Evolutionary conservation across 139 green algal species (phyloP), one percentile per base, ranked within the genome.

Genomic region (Mesotaenium endlicherianum): DNA sequence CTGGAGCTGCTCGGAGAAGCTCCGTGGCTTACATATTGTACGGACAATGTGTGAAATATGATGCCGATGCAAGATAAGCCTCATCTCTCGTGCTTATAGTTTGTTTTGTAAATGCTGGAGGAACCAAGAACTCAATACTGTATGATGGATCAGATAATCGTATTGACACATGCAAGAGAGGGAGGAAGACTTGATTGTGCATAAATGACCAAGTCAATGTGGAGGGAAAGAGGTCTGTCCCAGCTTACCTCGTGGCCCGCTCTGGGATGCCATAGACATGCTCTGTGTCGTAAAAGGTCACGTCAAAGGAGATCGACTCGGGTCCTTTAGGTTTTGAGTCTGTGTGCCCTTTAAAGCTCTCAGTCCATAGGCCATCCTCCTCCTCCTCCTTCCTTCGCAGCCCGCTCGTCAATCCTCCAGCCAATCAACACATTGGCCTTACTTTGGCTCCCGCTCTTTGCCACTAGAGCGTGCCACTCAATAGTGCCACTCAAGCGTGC

Each of bases 241-340:
- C n/a, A n/a, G n/a, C 55, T 41, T 79, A 83, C 69, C 45, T 80
- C 2, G 92, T 95, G 31, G 97, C 94, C 41, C 90, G 94, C 90
- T 99, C 94, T 0, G 97, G 97, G 3, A 99, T 91, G 71, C 97
- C 97, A 85, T 97, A 99, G 45, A 98, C 91, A 75, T 98, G 92
- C 17, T 90, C 31, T 14, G 89, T 83, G 2, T 87, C 90, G 26
- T 91, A 91, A 79, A 98, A 98, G 1, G 75, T 75, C 1, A 98
- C 79, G 86, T 99, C 97, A 26, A 98, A 91, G 11, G 92, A 93
- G 57, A 99, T 92, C n/a, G 53, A 30, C n/a, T 58, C 90, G 14
- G 96, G 96, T 0, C 96, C 96, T 30, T 92, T 90, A 3, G 92
- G 92, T 90, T 97, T 90, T 20, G 86, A 85, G 49, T 90, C 88